These are phyloP conservation scores for Aspergillus neotritici DNA, from an alignment of 2,329 filamentous ascomycete species.

Conservation along the genomic window DNA sequence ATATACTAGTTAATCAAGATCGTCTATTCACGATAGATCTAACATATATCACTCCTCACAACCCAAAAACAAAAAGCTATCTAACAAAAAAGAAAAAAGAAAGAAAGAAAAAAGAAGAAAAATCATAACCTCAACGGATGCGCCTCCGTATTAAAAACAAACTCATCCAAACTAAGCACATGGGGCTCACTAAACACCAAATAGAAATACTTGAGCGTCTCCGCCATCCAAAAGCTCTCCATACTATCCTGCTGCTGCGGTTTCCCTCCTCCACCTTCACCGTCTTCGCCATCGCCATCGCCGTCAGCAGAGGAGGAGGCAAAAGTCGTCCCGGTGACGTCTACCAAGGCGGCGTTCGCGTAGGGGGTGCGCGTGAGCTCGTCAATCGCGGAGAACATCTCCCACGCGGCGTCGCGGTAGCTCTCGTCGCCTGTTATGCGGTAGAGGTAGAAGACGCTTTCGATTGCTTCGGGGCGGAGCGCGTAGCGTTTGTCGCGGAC, in stretches of 20 bases:
- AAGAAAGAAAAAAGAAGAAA: too few relatives aligned
- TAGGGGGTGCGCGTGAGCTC: constrained; percentile 31
- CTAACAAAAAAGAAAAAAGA: too few relatives aligned
- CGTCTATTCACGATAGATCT: too few relatives aligned
- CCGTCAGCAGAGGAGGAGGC: too few relatives aligned
- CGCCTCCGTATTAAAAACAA: constrained; percentile 17
- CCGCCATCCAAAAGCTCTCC: constrained; percentile 35
- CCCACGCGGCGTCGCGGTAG: constrained; percentile 38
- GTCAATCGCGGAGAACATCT: constrained; percentile 40
- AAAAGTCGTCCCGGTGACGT: constrained; percentile 23
- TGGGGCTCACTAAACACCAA: constrained; percentile 28
- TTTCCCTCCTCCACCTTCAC: too few relatives aligned
- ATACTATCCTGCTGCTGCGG: constrained; percentile 23
- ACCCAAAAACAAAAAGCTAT: too few relatives aligned
- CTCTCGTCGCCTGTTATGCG: constrained; percentile 49
- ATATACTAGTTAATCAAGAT: too few relatives aligned
- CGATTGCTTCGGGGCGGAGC: constrained; percentile 48
- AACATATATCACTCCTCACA: too few relatives aligned
- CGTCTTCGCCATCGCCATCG: too few relatives aligned
- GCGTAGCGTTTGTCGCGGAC: constrained; percentile 3
- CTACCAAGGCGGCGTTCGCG: constrained; percentile 34
- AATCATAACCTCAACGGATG: constrained; percentile 5
- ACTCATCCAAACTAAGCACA: constrained; percentile 30
- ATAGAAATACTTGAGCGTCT: constrained; percentile 36
- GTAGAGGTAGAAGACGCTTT: constrained; percentile 53